Evolutionary conservation across 1,284 basidiomycete genomes (phyloP).

Genomic region (Leccinum griseonigrum): DNA sequence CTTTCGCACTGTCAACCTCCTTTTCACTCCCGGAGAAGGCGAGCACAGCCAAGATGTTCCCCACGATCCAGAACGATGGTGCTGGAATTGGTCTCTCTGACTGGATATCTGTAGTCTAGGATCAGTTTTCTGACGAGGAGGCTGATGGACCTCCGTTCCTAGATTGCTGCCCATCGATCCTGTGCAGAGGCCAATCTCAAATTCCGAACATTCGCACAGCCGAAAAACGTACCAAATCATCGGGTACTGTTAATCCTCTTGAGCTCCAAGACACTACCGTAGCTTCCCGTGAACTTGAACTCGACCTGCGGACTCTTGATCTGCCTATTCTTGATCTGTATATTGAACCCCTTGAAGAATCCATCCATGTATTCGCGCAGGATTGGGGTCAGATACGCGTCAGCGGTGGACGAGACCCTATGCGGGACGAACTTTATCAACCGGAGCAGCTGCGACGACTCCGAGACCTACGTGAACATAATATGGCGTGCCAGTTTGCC

Average conservation of each 20-base stretch:
- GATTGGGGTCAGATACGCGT: slow-evolving; percentile 95
- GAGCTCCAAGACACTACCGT: slow-evolving; percentile 74
- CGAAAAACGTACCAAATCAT: slow-evolving; percentile 52
- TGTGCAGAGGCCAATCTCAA: slow-evolving; percentile 22
- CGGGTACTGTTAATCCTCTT: slow-evolving; percentile 48
- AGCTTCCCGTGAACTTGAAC: slow-evolving; percentile 66
- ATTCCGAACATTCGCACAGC: not conserved
- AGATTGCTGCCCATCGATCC: slow-evolving; percentile 60
- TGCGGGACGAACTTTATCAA: slow-evolving; percentile 97
- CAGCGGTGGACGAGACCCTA: slow-evolving; percentile 89
- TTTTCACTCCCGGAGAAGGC: too few relatives aligned
- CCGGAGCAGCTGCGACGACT: slow-evolving; percentile 84
- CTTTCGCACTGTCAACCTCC: too few relatives aligned
- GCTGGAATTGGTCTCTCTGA: too few relatives aligned
- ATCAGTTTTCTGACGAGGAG: slow-evolving; percentile 63
- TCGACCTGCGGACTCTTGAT: slow-evolving; percentile 41
- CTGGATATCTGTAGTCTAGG: slow-evolving; percentile 43
- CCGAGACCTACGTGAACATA: slow-evolving; percentile 87
- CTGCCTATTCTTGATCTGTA: slow-evolving; percentile 48
- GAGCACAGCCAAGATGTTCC: too few relatives aligned
- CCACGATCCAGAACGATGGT: too few relatives aligned
- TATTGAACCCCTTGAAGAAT: slow-evolving; percentile 88
- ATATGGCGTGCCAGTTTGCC: slow-evolving; percentile 72
- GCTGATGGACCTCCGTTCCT: slow-evolving; percentile 69
- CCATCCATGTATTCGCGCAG: slow-evolving; percentile 83